Evolutionary conservation across 192 early-diverging fungal species (phyloP).

Genomic region (Coemansia sp.): DNA sequence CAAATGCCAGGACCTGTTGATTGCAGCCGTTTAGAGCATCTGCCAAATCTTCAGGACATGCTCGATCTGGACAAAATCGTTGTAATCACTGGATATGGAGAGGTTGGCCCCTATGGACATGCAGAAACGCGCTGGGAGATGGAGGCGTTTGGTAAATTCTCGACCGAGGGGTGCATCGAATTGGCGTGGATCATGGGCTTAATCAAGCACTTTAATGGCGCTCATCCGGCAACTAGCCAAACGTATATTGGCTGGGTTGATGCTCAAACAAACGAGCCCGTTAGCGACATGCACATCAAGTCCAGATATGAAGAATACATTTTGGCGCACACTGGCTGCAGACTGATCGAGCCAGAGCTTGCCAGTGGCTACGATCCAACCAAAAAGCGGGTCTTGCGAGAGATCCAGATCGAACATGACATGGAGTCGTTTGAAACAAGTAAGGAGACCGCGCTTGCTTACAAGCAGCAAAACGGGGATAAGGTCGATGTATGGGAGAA

Average conservation of each 20-base stretch:
- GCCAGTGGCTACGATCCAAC: constrained; percentile 87
- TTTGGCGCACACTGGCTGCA: constrained; percentile 88
- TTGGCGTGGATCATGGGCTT: constrained; percentile 95
- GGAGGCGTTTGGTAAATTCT: constrained; percentile 70
- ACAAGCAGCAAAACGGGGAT: background rate
- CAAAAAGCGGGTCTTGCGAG: constrained; percentile 81
- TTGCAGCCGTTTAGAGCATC: constrained; percentile 46
- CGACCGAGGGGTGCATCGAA: constrained; percentile 71
- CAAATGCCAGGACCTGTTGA: constrained; percentile 58
- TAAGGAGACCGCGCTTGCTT: constrained; percentile 76
- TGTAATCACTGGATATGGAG: constrained; percentile 86
- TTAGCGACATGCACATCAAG: constrained; percentile 84
- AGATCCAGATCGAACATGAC: constrained; percentile 86
- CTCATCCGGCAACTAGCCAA: constrained; percentile 18
- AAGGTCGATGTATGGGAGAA: background rate
- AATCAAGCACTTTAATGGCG: constrained; percentile 46
- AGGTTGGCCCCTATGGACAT: constrained; percentile 88
- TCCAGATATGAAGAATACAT: constrained; percentile 89
- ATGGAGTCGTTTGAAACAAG: constrained; percentile 85
- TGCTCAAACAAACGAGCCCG: constrained; percentile 78
- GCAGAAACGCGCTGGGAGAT: constrained; percentile 91
- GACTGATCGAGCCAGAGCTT: constrained; percentile 86
- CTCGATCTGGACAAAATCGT: constrained; percentile 86
- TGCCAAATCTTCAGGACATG: constrained; percentile 67
- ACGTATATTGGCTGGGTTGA: constrained; percentile 93